Percentiles rank a stretch among this genome's conserved stretches.
Evolutionary conservation across 2,329 filamentous ascomycete genomes (phyloP).

Genomic region (Claviceps digitariae): DNA sequence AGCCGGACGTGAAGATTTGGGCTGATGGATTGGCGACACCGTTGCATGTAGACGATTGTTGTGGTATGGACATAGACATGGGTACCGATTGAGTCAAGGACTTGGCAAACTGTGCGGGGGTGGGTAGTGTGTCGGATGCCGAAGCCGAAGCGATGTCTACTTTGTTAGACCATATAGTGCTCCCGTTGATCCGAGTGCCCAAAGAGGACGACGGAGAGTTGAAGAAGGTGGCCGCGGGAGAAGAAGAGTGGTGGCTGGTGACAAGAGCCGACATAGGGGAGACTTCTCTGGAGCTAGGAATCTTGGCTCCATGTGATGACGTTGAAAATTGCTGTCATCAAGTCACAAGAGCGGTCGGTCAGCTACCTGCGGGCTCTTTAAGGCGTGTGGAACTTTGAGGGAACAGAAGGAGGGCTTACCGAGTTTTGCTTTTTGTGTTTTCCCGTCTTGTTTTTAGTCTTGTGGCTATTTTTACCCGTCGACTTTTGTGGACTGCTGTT

Average conservation of each 20-base stretch:
- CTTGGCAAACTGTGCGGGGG: conserved; percentile 13
- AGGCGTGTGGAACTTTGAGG: not conserved
- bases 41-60: conserved; percentile 16
- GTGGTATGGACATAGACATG: conserved; percentile 11
- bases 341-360: conserved; percentile 13
- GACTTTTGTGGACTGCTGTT: conserved; percentile 17
- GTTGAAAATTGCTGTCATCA: conserved; percentile 34
- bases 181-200: conserved; percentile 18
- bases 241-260: conserved; percentile 39
- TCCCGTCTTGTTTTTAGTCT: conserved; percentile 11
- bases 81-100: conserved; percentile 2
- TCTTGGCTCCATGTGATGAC: conserved; percentile 33
- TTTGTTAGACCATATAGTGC: conserved; percentile 23
- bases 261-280: conserved; percentile 40
- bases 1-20: conserved; percentile 21
- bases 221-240: conserved; percentile 31
- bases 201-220: conserved; percentile 32
- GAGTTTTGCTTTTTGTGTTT: conserved; percentile 26
- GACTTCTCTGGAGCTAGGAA: conserved; percentile 35
- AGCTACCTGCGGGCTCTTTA: conserved; percentile 2
- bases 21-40: conserved; percentile 5
- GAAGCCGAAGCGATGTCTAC: conserved; percentile 13
- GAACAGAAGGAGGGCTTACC: conserved; percentile 19
- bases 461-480: conserved; percentile 11
- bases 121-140: conserved; percentile 13